These are phyloP conservation scores for Plantago ovata DNA, from an alignment of 257 asterid genomes.

Conservation along the genomic window DNA sequence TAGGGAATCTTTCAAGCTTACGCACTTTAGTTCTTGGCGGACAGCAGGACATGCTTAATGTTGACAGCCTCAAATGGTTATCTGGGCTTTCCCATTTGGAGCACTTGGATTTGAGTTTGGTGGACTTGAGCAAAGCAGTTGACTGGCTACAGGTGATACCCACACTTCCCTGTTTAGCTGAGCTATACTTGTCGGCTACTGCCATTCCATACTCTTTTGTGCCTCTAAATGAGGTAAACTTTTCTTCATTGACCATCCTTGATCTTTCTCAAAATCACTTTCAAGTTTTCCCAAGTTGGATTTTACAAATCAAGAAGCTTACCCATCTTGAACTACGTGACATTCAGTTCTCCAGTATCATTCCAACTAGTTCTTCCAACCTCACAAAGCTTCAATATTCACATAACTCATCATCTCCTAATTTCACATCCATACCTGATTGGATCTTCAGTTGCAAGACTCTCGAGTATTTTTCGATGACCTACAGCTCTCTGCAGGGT, in stretches of 20 bases:
- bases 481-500: conserved; percentile 21
- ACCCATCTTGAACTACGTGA: conserved; percentile 20
- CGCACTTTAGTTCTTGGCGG: conserved; percentile 2
- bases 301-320: conserved; percentile 24
- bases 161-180: conserved; percentile 16
- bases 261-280: background rate
- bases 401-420: conserved; percentile 11
- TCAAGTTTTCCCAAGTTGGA: conserved; percentile 20
- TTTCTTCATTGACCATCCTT: conserved; percentile 14
- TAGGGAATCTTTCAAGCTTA: conserved; percentile 27
- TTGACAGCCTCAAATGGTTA: conserved; percentile 25
- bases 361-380: conserved; percentile 16
- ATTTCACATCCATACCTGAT: conserved; percentile 12
- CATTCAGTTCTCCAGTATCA: conserved; percentile 10
- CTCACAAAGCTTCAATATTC: conserved; percentile 13
- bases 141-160: conserved; percentile 22
- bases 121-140: conserved; percentile 17
- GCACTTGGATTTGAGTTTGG: conserved; percentile 7
- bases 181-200: background rate
- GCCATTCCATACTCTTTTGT: conserved; percentile 12
- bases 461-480: conserved; percentile 9
- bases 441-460: conserved; percentile 17
- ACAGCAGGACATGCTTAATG: background rate
- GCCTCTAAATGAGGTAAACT: background rate
- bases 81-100: conserved; percentile 17